Conservation (phyloP, 2,329 filamentous ascomycete species). For the Botryotinia narcissicola region DNA sequence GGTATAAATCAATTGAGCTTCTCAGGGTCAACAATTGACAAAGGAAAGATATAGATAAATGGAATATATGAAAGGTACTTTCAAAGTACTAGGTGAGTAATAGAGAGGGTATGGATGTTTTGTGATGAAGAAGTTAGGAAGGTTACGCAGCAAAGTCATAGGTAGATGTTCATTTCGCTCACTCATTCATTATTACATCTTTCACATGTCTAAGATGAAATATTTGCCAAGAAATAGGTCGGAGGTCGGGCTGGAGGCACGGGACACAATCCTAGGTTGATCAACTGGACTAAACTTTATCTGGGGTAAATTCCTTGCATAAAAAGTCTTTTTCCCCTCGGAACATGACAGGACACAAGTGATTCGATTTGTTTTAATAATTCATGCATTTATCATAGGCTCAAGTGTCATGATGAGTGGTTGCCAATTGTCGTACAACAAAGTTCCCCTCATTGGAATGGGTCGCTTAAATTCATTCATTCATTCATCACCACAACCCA, state of each 20-base stretch:
- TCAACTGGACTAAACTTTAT: conserved; percentile 14
- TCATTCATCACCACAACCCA: neutral
- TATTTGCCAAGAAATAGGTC: conserved; percentile 6
- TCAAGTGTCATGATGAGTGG: neutral
- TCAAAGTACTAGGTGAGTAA: neutral
- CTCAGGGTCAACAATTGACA: neutral
- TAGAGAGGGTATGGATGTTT: conserved; percentile 1
- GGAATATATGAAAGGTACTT: neutral
- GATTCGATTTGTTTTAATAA: neutral
- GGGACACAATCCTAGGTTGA: neutral
- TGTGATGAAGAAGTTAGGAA: neutral
- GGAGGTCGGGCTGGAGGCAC: conserved; percentile 11
- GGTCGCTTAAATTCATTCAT: neutral
- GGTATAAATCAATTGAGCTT: neutral
- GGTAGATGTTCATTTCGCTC: neutral
- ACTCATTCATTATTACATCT: neutral
- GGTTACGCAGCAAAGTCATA: neutral
- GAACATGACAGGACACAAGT: neutral
- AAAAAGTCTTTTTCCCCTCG: neutral
- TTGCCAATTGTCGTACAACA: neutral
- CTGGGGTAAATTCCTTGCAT: conserved; percentile 13
- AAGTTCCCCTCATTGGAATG: neutral
- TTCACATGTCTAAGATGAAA: conserved; percentile 14
- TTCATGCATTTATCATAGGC: neutral
- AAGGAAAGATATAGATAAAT: neutral